A percentile compares a stretch with the other conserved stretches of the same genome.
phyloP scores from a whole-genome alignment of 306 rosid species.

The Glycine soja region DNA sequence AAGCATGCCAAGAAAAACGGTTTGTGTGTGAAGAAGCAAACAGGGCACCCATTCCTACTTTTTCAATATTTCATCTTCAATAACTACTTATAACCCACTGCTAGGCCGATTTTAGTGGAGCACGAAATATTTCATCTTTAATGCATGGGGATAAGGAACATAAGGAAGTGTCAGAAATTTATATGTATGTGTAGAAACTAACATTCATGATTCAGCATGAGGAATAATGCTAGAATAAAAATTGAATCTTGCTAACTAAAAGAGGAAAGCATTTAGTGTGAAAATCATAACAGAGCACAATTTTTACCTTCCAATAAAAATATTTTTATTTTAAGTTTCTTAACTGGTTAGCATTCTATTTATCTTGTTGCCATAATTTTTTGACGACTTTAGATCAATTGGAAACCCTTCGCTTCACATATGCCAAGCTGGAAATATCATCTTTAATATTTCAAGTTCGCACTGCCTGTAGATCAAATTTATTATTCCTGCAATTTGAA shows the following conservation, averaged over 20 bases:
- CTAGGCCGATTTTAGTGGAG: too few species aligned
- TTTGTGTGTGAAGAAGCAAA: slow-evolving; percentile 81
- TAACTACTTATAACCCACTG: neutral
- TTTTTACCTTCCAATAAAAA: too few species aligned
- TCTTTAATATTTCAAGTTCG: neutral
- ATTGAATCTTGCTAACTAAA: too few species aligned
- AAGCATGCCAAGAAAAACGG: slow-evolving; percentile 59
- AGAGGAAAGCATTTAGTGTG: too few species aligned
- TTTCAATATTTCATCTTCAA: too few species aligned
- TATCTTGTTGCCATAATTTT: neutral
- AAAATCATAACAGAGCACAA: too few species aligned
- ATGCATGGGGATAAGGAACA: neutral
- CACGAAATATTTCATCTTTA: too few species aligned
- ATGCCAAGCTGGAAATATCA: neutral
- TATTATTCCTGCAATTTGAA: slow-evolving; percentile 11
- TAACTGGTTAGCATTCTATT: neutral
- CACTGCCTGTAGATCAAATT: neutral
- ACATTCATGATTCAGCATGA: slow-evolving; percentile 16
- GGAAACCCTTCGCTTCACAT: neutral
- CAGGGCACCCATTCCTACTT: slow-evolving; percentile 41
- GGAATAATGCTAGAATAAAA: slow-evolving; percentile 15
- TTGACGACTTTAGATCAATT: neutral
- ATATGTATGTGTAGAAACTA: slow-evolving; percentile 2
- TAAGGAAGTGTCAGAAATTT: neutral
- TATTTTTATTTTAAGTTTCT: too few species aligned